Base-by-base conservation (phyloP, 495 filamentous ascomycete species). In the Articulospora tetracladia region DNA sequence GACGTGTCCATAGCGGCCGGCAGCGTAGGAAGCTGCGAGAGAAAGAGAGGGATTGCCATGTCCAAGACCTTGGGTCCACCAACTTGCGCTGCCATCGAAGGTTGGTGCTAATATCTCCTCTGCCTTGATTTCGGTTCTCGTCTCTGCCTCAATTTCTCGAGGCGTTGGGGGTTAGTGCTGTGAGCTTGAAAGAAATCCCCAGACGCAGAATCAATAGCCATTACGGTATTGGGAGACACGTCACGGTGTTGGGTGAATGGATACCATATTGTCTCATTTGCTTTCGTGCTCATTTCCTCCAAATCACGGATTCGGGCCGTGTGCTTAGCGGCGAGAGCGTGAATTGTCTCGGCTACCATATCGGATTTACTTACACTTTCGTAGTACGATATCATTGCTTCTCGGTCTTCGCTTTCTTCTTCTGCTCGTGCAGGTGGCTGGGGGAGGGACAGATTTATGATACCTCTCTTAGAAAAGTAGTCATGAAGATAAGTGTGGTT, bases 1-100 rank as follows among this genome's bases (percentile, higher is more conserved):
- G 24, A 93, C 87, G 70, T 93, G 89, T 1, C 89, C 89, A 65
- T 93, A 93, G 24, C 89, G 80, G n/a, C 89, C 88, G 2, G 89
- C 86, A 0, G 89, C 89, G 68, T 91, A 87, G 1, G 89, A 87
- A 3, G 88, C 87, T 0, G 86, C 81, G 6, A 91, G 77, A 8
- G 87, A 76, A 4, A 93, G 76, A 0, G 74, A 69, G 0, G 87
- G 82, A 61, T 87, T 89, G 15, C 83, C 87, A 63, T 93, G 89
- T 8, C 89, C 89, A 4, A 93, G 77, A 10, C 89, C 89, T 71
- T 93, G 89, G 0, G 89, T 92, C 89, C 89, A 93, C 89, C 89
- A 93, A 0, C 88, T 91, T 19, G 88, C 89, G 0, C 88, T 91
- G 20, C 83, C 89, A 59, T 93, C 89, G 52, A 92, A 91, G 0